Evolutionary conservation across 2,329 filamentous ascomycete species (phyloP).

Genomic region (Colletotrichum chlorophyti): DNA sequence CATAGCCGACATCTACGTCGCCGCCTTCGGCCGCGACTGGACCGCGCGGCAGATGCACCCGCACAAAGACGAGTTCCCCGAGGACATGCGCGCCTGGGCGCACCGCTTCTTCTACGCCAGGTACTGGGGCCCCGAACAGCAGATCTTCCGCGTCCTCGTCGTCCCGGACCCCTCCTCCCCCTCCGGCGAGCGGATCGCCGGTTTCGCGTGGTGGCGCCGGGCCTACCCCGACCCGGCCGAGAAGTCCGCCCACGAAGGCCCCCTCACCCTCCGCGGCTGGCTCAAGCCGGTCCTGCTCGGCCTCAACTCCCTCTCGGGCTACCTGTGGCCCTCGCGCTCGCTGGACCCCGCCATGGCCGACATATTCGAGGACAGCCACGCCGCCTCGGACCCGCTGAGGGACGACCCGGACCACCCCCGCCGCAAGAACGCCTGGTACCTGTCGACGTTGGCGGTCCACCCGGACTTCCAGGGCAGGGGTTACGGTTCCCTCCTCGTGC

Average conservation of each 20-base stretch:
- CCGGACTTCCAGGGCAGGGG: slow-evolving; percentile 40
- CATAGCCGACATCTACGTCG: slow-evolving; percentile 36
- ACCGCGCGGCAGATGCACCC: slow-evolving; percentile 43
- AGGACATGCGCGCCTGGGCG: slow-evolving; percentile 32
- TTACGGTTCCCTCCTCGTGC: slow-evolving; percentile 39
- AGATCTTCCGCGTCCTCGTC: slow-evolving; percentile 37
- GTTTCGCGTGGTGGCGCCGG: slow-evolving; percentile 43
- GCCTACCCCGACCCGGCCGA: slow-evolving; percentile 25
- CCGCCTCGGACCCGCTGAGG: slow-evolving; percentile 33
- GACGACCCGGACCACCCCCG: slow-evolving; percentile 35
- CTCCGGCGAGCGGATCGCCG: slow-evolving; percentile 33
- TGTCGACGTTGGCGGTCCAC: slow-evolving; percentile 41
- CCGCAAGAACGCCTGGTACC: slow-evolving; percentile 42
- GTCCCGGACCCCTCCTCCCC: slow-evolving; percentile 30
- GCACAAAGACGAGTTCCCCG: slow-evolving; percentile 30
- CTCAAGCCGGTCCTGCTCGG: slow-evolving; percentile 36
- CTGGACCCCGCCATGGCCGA: slow-evolving; percentile 31
- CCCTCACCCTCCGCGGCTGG: slow-evolving; percentile 34
- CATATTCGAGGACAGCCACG: slow-evolving; percentile 36
- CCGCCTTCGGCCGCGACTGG: slow-evolving; percentile 38
- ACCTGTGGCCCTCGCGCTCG: slow-evolving; percentile 34
- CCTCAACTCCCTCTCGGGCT: slow-evolving; percentile 33
- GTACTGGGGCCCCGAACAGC: slow-evolving; percentile 40
- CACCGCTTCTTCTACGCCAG: slow-evolving; percentile 37
- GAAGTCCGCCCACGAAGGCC: slow-evolving; percentile 23